A percentile compares a stretch with the other conserved stretches of the same genome.
phyloP scores from a whole-genome alignment of 164 flowering plant genomes.

The Kalanchoe fedtschenkoi region DNA sequence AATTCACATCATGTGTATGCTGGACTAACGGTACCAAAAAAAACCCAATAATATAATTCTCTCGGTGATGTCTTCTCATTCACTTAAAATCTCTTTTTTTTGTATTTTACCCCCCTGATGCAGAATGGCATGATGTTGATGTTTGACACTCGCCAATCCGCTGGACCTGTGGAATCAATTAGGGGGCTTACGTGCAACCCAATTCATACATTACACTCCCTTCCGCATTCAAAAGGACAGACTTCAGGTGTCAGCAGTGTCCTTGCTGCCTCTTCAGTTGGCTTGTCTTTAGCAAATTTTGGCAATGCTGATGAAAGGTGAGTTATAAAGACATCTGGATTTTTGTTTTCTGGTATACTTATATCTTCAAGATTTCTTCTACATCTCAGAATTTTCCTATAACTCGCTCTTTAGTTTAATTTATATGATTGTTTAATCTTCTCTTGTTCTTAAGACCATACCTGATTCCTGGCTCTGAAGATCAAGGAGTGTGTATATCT shows the following conservation, averaged over 20 bases:
- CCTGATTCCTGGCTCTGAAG: constrained; percentile 45
- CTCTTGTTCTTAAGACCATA: constrained; percentile 31
- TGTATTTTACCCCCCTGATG: constrained; percentile 5
- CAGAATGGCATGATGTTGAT: constrained; percentile 75
- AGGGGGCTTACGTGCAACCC: constrained; percentile 50
- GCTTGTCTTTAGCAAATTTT: constrained; percentile 60
- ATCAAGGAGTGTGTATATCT: constrained; percentile 87
- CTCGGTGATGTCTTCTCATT: not conserved
- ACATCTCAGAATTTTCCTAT: not conserved
- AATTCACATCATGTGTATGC: constrained; percentile 54
- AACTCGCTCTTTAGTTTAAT: not conserved
- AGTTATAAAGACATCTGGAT: not conserved
- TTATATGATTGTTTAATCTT: not conserved
- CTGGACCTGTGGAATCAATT: constrained; percentile 37
- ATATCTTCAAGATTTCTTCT: not conserved
- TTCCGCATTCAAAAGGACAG: constrained; percentile 20
- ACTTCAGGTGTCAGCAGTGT: constrained; percentile 27
- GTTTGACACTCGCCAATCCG: constrained; percentile 81
- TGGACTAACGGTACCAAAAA: constrained; percentile 72
- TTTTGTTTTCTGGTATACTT: not conserved
- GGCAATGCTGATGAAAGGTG: constrained; percentile 47
- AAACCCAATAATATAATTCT: not conserved
- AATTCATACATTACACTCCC: constrained; percentile 61
- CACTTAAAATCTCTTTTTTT: not conserved
- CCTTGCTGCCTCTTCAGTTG: constrained; percentile 72